Evolutionary conservation across 768 basidiomycete species (phyloP).

Genomic region (Lactarius deliciosus): DNA sequence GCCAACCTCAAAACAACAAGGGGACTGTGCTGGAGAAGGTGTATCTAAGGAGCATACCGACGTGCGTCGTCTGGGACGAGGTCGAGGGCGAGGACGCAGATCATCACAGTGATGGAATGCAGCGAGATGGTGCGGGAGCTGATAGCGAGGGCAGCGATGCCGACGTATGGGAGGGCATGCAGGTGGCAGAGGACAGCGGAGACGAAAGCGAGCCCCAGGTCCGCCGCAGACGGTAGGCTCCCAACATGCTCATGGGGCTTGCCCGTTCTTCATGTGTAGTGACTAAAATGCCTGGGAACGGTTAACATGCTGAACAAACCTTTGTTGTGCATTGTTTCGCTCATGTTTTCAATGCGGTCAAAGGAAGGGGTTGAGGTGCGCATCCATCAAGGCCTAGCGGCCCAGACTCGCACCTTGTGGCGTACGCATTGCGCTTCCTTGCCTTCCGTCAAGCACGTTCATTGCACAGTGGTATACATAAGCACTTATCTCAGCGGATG

Average conservation of each 20-base stretch:
- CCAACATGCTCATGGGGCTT: neutral
- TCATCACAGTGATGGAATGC: constrained; percentile 5
- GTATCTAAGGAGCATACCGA: constrained; percentile 62
- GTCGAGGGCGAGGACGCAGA: constrained; percentile 19
- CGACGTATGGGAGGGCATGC: constrained; percentile 69
- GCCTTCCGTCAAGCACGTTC: neutral
- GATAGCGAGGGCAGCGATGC: constrained; percentile 37
- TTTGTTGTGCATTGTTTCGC: neutral
- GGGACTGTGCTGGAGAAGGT: constrained; percentile 62
- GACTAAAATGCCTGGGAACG: neutral
- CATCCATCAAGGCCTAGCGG: neutral
- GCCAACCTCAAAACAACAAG: constrained; percentile 53
- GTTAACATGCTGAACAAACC: neutral
- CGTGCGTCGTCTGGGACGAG: constrained; percentile 63
- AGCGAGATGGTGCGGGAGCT: constrained; percentile 37
- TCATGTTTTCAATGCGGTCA: neutral
- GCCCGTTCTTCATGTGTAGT: neutral
- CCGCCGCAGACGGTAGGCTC: constrained; percentile 32
- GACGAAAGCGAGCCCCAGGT: constrained; percentile 31
- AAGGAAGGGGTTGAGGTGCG: neutral
- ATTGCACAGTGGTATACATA: neutral
- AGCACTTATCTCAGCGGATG: too few species aligned
- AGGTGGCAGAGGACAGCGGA: constrained; percentile 46
- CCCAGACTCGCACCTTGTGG: neutral
- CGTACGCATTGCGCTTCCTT: neutral